phyloP scores from a whole-genome alignment of 805 yeast genomes.

The Suhomyces faveliae region DNA sequence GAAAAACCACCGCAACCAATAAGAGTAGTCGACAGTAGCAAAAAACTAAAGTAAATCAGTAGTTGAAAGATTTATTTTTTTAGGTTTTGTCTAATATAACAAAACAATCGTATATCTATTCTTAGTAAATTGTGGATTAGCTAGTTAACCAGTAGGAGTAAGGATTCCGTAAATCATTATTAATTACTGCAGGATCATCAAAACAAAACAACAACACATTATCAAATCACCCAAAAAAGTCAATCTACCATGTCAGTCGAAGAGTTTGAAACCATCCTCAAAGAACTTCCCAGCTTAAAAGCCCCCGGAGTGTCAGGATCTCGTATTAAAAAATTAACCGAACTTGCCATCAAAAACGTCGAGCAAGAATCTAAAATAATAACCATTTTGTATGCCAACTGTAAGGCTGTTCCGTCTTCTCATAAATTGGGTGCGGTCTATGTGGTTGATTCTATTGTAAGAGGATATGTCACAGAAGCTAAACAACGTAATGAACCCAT shows the following conservation, averaged over 20 bases:
- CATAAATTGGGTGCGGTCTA: slow-evolving; percentile 91
- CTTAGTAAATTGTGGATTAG: slow-evolving; percentile 1
- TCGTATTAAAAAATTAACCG: slow-evolving; percentile 83
- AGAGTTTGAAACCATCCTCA: slow-evolving; percentile 48
- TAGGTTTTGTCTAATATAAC: neutral
- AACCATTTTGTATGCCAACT: slow-evolving; percentile 58
- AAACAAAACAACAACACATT: neutral
- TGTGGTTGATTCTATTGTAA: slow-evolving; percentile 87
- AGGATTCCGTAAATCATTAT: neutral
- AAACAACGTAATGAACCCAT: slow-evolving; percentile 52
- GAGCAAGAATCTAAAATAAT: slow-evolving; percentile 55
- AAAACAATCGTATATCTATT: neutral
- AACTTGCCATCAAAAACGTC: slow-evolving; percentile 70
- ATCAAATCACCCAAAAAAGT: neutral
- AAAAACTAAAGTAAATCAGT: neutral
- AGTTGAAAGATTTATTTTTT: neutral
- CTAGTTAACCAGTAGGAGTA: neutral
- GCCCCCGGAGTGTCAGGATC: slow-evolving; percentile 96
- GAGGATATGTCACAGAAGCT: slow-evolving; percentile 79
- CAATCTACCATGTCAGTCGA: slow-evolving; percentile 39
- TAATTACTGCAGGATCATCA: neutral
- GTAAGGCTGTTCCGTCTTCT: slow-evolving; percentile 69
- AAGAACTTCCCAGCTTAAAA: slow-evolving; percentile 56
- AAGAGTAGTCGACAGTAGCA: neutral
- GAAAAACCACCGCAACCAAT: neutral